Evolutionary conservation across 257 asterid species (phyloP).

Genomic region (Ophiorrhiza pumila): DNA sequence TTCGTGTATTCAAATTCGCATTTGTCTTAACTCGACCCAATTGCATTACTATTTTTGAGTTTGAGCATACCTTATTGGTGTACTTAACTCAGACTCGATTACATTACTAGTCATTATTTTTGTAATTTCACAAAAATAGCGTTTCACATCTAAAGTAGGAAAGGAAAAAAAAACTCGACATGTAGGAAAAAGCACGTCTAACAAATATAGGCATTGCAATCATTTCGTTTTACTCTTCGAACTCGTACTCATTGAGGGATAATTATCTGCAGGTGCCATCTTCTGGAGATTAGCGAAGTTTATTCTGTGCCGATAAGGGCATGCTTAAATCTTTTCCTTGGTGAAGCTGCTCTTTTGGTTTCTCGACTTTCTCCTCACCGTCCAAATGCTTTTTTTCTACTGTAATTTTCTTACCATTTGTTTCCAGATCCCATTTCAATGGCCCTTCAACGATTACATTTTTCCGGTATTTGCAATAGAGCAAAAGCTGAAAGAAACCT

Average conservation of each 20-base stretch:
- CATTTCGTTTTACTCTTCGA: neutral
- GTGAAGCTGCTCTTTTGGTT: neutral
- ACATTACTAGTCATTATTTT: too few relatives aligned
- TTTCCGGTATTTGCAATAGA: conserved; percentile 63
- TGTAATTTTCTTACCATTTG: neutral
- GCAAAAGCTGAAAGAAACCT: conserved; percentile 63
- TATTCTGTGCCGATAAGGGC: neutral
- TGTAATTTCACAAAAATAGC: too few relatives aligned
- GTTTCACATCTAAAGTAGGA: too few relatives aligned
- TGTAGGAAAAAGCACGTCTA: too few relatives aligned
- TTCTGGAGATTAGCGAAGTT: neutral
- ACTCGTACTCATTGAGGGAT: neutral
- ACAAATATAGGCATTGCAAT: too few relatives aligned
- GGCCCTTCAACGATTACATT: conserved; percentile 24
- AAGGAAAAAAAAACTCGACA: too few relatives aligned
- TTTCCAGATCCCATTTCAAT: conserved; percentile 42
- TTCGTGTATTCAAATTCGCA: too few relatives aligned
- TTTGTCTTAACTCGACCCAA: too few relatives aligned
- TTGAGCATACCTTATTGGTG: too few relatives aligned
- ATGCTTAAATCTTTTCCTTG: neutral
- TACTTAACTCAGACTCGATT: too few relatives aligned
- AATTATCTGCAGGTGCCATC: neutral
- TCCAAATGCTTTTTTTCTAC: neutral
- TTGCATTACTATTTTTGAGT: too few relatives aligned
- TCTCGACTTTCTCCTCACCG: neutral